phyloP scores from a whole-genome alignment of 495 filamentous ascomycete species.

The Podospora pseudocomata region DNA sequence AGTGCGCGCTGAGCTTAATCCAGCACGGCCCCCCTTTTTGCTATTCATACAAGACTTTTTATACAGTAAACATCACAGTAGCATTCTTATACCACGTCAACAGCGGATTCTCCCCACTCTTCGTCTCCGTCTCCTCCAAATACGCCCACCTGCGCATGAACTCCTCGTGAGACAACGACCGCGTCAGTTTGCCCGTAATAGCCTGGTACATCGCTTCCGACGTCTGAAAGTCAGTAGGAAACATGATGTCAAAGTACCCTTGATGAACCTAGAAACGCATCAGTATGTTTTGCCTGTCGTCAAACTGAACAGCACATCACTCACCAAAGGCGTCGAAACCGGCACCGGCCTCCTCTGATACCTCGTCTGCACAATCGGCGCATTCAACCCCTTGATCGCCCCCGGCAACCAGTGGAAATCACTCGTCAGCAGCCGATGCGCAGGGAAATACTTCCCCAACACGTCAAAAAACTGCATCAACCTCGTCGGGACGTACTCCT shows the following conservation, averaged over 20 bases:
- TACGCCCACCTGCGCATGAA: slow-evolving; percentile 87
- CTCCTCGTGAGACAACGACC: slow-evolving; percentile 81
- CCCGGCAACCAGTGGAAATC: slow-evolving; percentile 88
- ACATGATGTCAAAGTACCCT: slow-evolving; percentile 98
- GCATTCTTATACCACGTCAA: slow-evolving; percentile 93
- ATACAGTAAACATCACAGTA: slow-evolving; percentile 79
- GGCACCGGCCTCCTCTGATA: slow-evolving; percentile 82
- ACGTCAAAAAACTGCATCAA: slow-evolving; percentile 97
- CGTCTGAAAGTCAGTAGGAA: slow-evolving; percentile 89
- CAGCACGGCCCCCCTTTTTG: background rate
- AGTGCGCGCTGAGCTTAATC: background rate
- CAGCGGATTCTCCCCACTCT: slow-evolving; percentile 88
- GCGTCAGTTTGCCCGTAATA: slow-evolving; percentile 84
- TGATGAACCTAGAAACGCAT: slow-evolving; percentile 70
- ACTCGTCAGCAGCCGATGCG: slow-evolving; percentile 79
- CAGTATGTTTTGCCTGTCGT: background rate
- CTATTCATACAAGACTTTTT: slow-evolving; percentile 15
- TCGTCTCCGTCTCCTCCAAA: slow-evolving; percentile 81
- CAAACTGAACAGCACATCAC: slow-evolving; percentile 26
- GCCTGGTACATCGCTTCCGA: slow-evolving; percentile 87
- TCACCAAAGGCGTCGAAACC: slow-evolving; percentile 85
- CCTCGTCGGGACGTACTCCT: slow-evolving; percentile 91
- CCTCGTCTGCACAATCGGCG: slow-evolving; percentile 92
- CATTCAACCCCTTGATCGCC: slow-evolving; percentile 75
- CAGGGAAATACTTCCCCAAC: slow-evolving; percentile 78